Evolutionary conservation across 2,329 filamentous ascomycete genomes (phyloP).

Genomic region (Fusarium papillatum): DNA sequence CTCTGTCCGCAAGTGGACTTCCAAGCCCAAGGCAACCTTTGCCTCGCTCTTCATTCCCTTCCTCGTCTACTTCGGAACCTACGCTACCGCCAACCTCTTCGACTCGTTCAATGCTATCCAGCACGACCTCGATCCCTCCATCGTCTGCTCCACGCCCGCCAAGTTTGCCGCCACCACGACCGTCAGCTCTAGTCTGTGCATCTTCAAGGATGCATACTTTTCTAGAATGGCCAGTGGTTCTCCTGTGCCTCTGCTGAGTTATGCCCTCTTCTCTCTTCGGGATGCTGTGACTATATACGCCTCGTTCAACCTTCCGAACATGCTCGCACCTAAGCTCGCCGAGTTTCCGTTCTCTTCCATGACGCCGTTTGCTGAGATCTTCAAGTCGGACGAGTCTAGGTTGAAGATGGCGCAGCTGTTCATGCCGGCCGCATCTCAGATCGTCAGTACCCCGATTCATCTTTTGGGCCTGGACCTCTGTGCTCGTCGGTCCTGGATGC

Average conservation of each 20-base stretch:
- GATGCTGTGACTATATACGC: constrained; percentile 43
- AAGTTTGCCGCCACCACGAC: constrained; percentile 41
- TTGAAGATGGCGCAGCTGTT: constrained; percentile 40
- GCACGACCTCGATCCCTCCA: constrained; percentile 29
- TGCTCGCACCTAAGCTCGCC: constrained; percentile 40
- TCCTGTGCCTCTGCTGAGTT: constrained; percentile 38
- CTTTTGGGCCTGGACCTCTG: constrained; percentile 40
- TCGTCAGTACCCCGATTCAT: constrained; percentile 43
- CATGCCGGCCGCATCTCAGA: constrained; percentile 39
- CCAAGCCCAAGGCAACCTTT: constrained; percentile 37
- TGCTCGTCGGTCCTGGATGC: constrained; percentile 28
- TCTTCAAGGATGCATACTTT: constrained; percentile 41
- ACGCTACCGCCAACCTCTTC: constrained; percentile 43
- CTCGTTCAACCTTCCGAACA: constrained; percentile 42
- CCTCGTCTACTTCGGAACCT: constrained; percentile 45
- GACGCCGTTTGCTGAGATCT: constrained; percentile 32
- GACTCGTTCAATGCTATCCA: constrained; percentile 39
- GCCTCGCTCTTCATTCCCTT: constrained; percentile 40
- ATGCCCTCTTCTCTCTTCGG: constrained; percentile 37
- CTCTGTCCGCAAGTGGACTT: constrained; percentile 37
- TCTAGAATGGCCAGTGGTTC: constrained; percentile 31
- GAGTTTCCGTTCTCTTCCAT: constrained; percentile 34
- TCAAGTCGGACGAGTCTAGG: constrained; percentile 38
- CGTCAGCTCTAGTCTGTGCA: constrained; percentile 13
- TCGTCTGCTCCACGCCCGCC: constrained; percentile 36